These are phyloP conservation scores for Taiozyma sp. DNA, from an alignment of 1,139 yeast species.

Conservation along the genomic window DNA sequence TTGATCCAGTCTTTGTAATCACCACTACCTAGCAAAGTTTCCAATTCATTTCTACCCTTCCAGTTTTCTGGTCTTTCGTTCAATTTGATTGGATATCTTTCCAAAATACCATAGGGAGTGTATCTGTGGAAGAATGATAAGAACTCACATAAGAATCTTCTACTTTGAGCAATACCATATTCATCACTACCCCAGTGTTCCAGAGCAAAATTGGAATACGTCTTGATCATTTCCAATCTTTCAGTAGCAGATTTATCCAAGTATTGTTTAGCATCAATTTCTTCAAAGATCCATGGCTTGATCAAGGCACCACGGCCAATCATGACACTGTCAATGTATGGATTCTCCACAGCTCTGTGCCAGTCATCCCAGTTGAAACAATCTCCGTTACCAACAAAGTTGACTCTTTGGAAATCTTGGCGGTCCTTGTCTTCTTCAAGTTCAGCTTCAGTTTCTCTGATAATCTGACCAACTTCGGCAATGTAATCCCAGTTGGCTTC, in stretches of 20 bases:
- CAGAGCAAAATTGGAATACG: slow-evolving; percentile 76
- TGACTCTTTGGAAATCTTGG: slow-evolving; percentile 38
- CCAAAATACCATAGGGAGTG: slow-evolving; percentile 90
- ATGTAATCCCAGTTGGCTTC: slow-evolving; percentile 94
- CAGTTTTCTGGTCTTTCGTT: slow-evolving; percentile 94
- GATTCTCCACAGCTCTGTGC: slow-evolving; percentile 66
- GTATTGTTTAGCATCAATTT: slow-evolving; percentile 83
- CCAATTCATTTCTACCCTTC: slow-evolving; percentile 93
- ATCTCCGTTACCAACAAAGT: slow-evolving; percentile 93
- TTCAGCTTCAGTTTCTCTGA: slow-evolving; percentile 48
- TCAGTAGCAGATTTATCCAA: slow-evolving; percentile 88
- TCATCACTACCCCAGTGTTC: slow-evolving; percentile 99
- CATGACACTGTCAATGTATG: slow-evolving; percentile 90
- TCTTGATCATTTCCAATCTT: slow-evolving; percentile 68
- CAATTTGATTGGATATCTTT: slow-evolving; percentile 79
- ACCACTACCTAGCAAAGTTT: slow-evolving; percentile 78
- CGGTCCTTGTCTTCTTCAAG: slow-evolving; percentile 48
- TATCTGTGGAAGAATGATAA: slow-evolving; percentile 91
- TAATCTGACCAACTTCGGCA: slow-evolving; percentile 63
- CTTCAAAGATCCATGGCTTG: slow-evolving; percentile 99
- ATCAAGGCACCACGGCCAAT: slow-evolving; percentile 97
- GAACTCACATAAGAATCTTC: slow-evolving; percentile 93
- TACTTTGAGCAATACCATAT: slow-evolving; percentile 81
- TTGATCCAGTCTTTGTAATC: slow-evolving; percentile 96
- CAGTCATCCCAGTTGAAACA: slow-evolving; percentile 84